Conservation (phyloP, 768 basidiomycete species). For the Kwoniella pini region DNA sequence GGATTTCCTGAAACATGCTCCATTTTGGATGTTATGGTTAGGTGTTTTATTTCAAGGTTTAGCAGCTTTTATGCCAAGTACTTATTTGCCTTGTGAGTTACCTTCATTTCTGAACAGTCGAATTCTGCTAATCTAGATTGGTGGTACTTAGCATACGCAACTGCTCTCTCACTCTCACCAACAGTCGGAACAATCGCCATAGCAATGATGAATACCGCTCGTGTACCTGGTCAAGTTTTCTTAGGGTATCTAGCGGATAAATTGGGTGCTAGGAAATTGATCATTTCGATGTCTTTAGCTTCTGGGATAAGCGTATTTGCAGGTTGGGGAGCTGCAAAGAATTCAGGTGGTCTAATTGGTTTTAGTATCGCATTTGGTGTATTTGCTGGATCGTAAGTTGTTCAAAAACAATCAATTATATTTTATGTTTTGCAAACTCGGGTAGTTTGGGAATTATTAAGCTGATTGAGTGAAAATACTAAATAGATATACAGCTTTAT, state of each 20-base stretch:
- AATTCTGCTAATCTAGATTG: too few species aligned
- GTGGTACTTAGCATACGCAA: constrained; percentile 24
- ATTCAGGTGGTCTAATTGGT: constrained; percentile 24
- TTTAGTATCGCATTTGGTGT: constrained; percentile 31
- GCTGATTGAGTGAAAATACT: constrained; percentile 5
- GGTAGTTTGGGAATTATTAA: too few species aligned
- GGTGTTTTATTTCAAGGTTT: constrained; percentile 31
- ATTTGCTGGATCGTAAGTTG: constrained; percentile 30
- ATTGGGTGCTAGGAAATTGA: constrained; percentile 20
- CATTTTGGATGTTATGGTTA: constrained; percentile 33
- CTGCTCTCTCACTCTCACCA: constrained; percentile 21
- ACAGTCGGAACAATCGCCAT: constrained; percentile 30
- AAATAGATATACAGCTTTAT: constrained; percentile 6
- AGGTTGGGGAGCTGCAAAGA: constrained; percentile 32
- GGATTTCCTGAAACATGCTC: constrained; percentile 15
- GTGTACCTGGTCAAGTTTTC: constrained; percentile 35
- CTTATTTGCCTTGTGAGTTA: constrained; percentile 33
- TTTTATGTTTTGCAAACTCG: too few species aligned
- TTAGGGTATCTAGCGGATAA: constrained; percentile 32
- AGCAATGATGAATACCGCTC: constrained; percentile 33
- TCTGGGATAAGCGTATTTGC: constrained; percentile 24
- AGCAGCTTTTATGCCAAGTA: constrained; percentile 38
- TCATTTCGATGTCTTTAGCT: constrained; percentile 22
- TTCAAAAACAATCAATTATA: too few species aligned
- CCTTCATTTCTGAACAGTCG: background rate